Evolutionary conservation across 768 basidiomycete species (phyloP).

Genomic region (Saitozyma sp.): DNA sequence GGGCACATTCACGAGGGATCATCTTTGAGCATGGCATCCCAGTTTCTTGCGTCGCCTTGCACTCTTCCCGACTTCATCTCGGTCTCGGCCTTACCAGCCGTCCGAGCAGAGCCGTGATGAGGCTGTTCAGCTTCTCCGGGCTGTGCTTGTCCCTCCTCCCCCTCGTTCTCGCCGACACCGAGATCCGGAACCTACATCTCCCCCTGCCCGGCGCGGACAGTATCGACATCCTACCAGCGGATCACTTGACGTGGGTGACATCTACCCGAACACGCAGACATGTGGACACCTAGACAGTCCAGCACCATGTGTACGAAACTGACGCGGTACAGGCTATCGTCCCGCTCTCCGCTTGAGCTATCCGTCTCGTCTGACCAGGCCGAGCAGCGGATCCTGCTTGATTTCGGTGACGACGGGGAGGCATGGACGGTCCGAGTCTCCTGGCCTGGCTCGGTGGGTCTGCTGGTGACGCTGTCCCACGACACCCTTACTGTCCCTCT

Average conservation of each 20-base stretch:
- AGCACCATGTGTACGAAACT: not conserved
- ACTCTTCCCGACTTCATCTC: too few species aligned
- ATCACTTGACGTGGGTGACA: too few species aligned
- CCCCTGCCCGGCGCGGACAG: slow-evolving; percentile 13
- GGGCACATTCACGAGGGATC: too few species aligned
- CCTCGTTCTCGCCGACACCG: slow-evolving; percentile 26
- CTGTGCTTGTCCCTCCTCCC: not conserved
- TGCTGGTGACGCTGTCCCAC: too few species aligned
- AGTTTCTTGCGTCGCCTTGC: too few species aligned
- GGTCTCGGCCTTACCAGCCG: too few species aligned
- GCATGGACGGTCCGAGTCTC: slow-evolving; percentile 34
- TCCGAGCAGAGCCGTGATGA: too few species aligned
- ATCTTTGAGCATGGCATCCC: too few species aligned
- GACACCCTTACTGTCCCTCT: too few species aligned
- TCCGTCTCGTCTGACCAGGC: slow-evolving; percentile 8
- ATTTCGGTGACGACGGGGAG: slow-evolving; percentile 10
- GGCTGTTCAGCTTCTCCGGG: too few species aligned
- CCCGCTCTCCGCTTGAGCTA: slow-evolving; percentile 10
- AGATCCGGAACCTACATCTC: slow-evolving; percentile 35
- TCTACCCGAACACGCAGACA: not conserved
- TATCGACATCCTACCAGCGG: not conserved
- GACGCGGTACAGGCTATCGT: slow-evolving; percentile 6
- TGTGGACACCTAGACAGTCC: not conserved
- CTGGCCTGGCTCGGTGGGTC: slow-evolving; percentile 41
- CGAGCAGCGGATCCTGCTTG: slow-evolving; percentile 5